Evolutionary conservation across 2,329 filamentous ascomycete species (phyloP), one percentile per base, ranked within the genome.

Genomic region (Dothideomycetes sp.): DNA sequence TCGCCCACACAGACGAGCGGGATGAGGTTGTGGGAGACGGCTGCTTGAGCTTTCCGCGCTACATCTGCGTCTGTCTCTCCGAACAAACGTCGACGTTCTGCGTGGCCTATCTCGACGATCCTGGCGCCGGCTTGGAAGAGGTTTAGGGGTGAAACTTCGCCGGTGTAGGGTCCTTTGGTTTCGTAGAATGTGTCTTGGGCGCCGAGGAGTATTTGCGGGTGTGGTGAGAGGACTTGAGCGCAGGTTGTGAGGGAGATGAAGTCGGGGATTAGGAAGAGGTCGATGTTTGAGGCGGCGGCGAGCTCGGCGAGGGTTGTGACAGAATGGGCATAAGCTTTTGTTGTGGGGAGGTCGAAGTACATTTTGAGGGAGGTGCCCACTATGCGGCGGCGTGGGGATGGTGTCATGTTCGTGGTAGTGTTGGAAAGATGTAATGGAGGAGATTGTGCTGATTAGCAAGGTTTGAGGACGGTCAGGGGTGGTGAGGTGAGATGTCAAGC

Each of bases 1-100:
- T 93, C 86, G 9, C 86, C 85, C 15, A 93, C 75, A 60, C 86
- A 93, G 1, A 93, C 74, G 1, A 93, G 68, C 3, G 86, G 85
- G 1, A 83, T 65, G 66, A 93, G 74, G 4, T 78, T 78, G 52
- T 86, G 79, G 4, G 74, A 62, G 12, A 72, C 76, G 1, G 75
- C 75, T 0, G 83, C 84, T 0, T 69, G 70, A 0, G 82, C 83
- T 61, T 91, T 91, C 44, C 64, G 70, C 0, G 77, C 78, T 0
- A 81, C 74, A 31, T 69, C 63, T 12, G 65, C 70, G 51, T 91
- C 81, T n/a, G 77, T 82, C 66, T 93, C 85, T 12, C 72, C 73
- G 52, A 88, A 86, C 15, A 85, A 56, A 2, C 75, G 62, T 37
- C 84, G 69, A 4, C 85, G 73, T 61, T 93, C 86, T 2, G 85